Evolutionary conservation across 2,329 filamentous ascomycete species (phyloP).

Genomic region (Paecilomyces sp.): DNA sequence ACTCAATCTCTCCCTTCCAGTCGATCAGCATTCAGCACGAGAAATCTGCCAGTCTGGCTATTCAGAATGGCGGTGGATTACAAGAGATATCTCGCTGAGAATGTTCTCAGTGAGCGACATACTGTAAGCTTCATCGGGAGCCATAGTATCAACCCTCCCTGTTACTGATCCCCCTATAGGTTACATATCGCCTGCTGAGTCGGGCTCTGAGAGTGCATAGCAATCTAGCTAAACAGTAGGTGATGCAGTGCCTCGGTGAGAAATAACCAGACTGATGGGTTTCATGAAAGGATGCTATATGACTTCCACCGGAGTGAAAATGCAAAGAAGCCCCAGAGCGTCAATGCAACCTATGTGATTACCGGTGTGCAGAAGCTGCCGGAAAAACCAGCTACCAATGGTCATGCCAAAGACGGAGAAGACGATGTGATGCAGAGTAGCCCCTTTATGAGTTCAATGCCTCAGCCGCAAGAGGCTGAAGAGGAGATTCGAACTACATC

Average conservation of each 20-base stretch:
- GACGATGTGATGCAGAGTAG: constrained; percentile 58
- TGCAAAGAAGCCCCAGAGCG: constrained; percentile 60
- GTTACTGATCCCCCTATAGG: constrained; percentile 40
- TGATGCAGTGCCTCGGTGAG: constrained; percentile 5
- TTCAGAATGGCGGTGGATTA: constrained; percentile 46
- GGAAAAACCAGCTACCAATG: constrained; percentile 29
- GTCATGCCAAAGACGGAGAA: constrained; percentile 49
- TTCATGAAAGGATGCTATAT: constrained; percentile 63
- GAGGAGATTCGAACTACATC: constrained; percentile 50
- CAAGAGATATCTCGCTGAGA: constrained; percentile 65
- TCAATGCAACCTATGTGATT: constrained; percentile 91
- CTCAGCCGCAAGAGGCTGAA: constrained; percentile 43
- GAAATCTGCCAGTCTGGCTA: constrained; percentile 2
- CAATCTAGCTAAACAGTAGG: constrained; percentile 82
- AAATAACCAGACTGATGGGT: constrained; percentile 5
- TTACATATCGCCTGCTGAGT: constrained; percentile 81
- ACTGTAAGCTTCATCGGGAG: constrained; percentile 47
- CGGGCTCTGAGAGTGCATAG: constrained; percentile 76
- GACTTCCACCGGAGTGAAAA: constrained; percentile 79
- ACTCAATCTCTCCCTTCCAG: neutral
- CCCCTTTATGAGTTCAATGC: constrained; percentile 60
- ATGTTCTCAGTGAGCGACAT: constrained; percentile 68
- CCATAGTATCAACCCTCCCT: neutral
- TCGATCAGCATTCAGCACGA: neutral
- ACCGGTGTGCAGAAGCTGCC: constrained; percentile 56